Base-by-base conservation (phyloP, 2,329 filamentous ascomycete genomes). In the Alternaria sp. region DNA sequence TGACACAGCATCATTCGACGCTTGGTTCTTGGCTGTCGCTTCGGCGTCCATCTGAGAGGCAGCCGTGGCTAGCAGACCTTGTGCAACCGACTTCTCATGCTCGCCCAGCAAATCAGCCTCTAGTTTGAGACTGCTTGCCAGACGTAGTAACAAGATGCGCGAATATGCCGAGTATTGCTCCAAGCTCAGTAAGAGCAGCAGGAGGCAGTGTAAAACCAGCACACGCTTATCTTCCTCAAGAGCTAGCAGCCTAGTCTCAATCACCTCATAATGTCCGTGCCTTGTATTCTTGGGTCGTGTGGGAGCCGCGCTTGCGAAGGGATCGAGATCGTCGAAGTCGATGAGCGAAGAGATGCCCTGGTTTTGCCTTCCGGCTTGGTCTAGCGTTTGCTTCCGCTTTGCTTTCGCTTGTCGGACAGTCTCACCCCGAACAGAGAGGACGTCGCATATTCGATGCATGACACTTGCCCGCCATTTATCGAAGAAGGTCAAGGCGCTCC, bases 381-480 rank as follows among this genome's bases (percentile, higher is more conserved):
- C 72, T 6, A 67, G 18, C 14, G 51, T 61, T 43, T 69, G 69
- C 56, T 72, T 73, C 46, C 71, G 68, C 58, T 67, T 71, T 21
- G 62, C 61, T 87, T 77, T 78, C 12, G 74, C 70, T 5, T 74
- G 66, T 5, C 72, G 63, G 8, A 78, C 73, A 3, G 72, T 72
- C 15, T 77, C 75, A 2, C 71, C 70, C 20, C 71, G 56, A 10
- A 77, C 72, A 23, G 68, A 69, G 28, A 85, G 75, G 47, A 93
- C 87, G 66, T 96, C 90, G 26, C 88, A 87, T 28, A 96, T 82
- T 15, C 93, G 88, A 64, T 88, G 86, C 59, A 92, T 82, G 7
- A 97, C 87, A 9, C 84, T 83, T 5, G 87, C 84, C 70, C 92
- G 88, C 94, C 95, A 98, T 71, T 93, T 90, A 62, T 91, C 88